Base-by-base conservation (phyloP, 257 asterid genomes). In the Thymus mandschuricus region DNA sequence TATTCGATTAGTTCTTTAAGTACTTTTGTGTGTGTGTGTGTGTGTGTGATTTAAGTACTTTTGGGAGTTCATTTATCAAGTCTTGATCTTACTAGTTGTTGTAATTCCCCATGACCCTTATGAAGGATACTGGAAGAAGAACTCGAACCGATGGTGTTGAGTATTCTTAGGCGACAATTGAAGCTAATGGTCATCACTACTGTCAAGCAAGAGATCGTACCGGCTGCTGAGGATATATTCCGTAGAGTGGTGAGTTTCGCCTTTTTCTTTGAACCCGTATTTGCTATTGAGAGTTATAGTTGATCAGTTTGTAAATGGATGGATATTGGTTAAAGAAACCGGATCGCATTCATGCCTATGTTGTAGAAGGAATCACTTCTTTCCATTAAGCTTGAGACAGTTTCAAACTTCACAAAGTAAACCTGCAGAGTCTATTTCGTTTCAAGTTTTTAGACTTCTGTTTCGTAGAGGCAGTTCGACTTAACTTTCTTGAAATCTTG, bases 201-300 rank as follows among this genome's bases (percentile, higher is more conserved):
- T 6, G 49, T 75, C 55, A 54, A 65, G 4, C 65, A 61, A 63
- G 58, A 41, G 15, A 68, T 81, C 1, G 66, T 3, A 34, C 88
- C 88, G 1, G 55, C 46, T 15, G 28, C 70, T 43, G 81, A 62
- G 80, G 38, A 52, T 78, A 52, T 80, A 77, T 55, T 84, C 1
- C 76, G 81, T 50, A 74, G 51, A 69, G 75, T 75, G 56, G 91
- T 86, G 72, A 81, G 88, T 78, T 21, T 1, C 48, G 10, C 41
- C 10, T 62, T 38, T 29, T 12, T 10, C 10, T 43, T 9, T n/a
- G 6, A 45, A 48, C 56, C 40, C n/a, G 13, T 6, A 31, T 46
- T 7, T 66, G 11, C 3, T 0, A 34, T 50, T 50, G 66, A 58
- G 7, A 40, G 34, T 6, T 70, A 21, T 55, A 11, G 50, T 31